Base-by-base conservation (phyloP, 805 yeast genomes). In the Kuraishia hungarica region DNA sequence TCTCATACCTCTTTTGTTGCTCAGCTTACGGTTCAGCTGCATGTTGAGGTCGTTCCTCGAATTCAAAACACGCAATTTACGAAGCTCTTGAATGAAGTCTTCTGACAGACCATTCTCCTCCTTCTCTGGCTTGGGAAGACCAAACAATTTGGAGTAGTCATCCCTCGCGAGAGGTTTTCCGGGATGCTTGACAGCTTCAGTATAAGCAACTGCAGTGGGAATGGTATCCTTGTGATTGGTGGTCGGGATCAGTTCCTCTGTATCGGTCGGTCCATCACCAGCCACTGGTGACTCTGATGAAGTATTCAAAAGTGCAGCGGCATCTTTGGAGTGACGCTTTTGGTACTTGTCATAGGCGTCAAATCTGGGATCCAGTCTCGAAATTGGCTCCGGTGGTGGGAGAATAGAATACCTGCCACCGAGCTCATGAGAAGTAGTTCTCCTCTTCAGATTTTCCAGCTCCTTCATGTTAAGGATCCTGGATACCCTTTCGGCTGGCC, bases 301-400 rank as follows among this genome's bases (percentile, higher is more conserved):
- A 22, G 22, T 13, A 19, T 22, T 20, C 50, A 61, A 54, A 54
- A 66, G 39, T 67, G 73, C 62, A 66, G 70, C 55, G 68, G 79
- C 64, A 69, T 78, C 62, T 71, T 72, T 56, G 71, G 82, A 60
- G 66, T 67, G 56, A 67, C 77, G 62, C 68, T 68, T 67, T 70
- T 76, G 67, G 54, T 68, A 71, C 48, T 64, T 75, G 58, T 79
- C 81, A 61, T 77, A 79, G 2, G 78, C 80, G 39, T 69, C 69
- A 75, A 78, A 79, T 57, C 82, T 72, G 26, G 86, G 86, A 64
- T 81, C 86, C 53, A 81, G 70, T 57, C 78, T 74, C 1, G 84
- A 80, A 17, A 79, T 77, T 6, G 86, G 86, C 57, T 82, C 73
- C 56, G 84, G 75, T 2, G 82, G 77, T 47, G 79, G 73, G 21